Evolutionary conservation across 352 stramenopile species (phyloP).

Genomic region (Phytopythium sindhum): DNA sequence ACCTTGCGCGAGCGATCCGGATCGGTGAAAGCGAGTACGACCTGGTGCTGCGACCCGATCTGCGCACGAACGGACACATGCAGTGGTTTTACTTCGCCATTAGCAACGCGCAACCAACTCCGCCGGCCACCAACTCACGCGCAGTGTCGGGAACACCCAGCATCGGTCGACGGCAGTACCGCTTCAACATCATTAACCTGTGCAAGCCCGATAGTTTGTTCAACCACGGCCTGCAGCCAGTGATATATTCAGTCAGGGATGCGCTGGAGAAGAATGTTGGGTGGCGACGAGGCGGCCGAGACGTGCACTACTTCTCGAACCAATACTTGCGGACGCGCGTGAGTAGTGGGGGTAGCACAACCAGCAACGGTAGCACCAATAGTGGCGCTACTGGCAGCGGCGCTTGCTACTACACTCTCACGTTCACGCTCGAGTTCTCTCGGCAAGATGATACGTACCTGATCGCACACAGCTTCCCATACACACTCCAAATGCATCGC

Average conservation of each 20-base stretch:
- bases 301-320: slow-evolving; percentile 89
- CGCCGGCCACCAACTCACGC: background rate
- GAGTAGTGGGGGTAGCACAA: background rate
- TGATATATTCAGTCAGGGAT: slow-evolving; percentile 85
- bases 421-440: slow-evolving; percentile 83
- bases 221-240: slow-evolving; percentile 87
- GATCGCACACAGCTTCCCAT: slow-evolving; percentile 91
- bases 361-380: background rate
- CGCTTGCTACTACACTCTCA: slow-evolving; percentile 78
- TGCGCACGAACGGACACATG: slow-evolving; percentile 79
- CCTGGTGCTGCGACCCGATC: slow-evolving; percentile 81
- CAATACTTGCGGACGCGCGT: slow-evolving; percentile 32
- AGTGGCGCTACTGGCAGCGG: background rate
- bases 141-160: background rate
- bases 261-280: slow-evolving; percentile 45
- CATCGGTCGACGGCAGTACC: slow-evolving; percentile 36
- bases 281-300: slow-evolving; percentile 68
- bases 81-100: slow-evolving; percentile 96
- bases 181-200: slow-evolving; percentile 93
- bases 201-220: slow-evolving; percentile 92
- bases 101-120: slow-evolving; percentile 47
- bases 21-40: slow-evolving; percentile 89
- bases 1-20: slow-evolving; percentile 83
- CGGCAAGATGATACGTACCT: slow-evolving; percentile 83
- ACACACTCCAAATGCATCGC: slow-evolving; percentile 85